These are phyloP conservation scores for Tylopilus plumbeoviolaceoides DNA, from an alignment of 768 basidiomycete genomes.

Conservation along the genomic window DNA sequence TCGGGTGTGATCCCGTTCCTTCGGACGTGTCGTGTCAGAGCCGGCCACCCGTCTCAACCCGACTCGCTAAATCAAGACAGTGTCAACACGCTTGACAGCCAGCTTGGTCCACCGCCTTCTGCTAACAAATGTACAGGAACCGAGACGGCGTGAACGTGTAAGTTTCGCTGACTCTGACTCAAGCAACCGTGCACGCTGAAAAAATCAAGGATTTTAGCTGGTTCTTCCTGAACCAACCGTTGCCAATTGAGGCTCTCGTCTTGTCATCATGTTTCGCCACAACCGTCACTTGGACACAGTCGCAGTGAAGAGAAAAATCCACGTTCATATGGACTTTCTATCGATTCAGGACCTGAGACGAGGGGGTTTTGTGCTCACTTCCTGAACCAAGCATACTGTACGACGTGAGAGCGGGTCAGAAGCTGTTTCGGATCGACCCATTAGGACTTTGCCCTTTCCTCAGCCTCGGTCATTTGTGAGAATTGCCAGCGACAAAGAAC, in stretches of 20 bases:
- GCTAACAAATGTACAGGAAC: neutral
- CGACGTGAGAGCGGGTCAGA: conserved; percentile 7
- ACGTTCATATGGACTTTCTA: conserved; percentile 12
- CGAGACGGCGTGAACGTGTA: neutral
- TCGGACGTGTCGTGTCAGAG: neutral
- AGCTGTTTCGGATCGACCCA: conserved; percentile 11
- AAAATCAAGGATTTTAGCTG: neutral
- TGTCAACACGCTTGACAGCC: neutral
- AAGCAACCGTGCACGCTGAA: no score
- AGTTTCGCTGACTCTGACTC: neutral
- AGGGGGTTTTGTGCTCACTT: neutral
- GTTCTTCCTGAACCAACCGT: neutral
- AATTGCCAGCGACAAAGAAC: conserved; percentile 1
- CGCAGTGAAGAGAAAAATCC: neutral
- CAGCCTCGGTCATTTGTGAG: neutral
- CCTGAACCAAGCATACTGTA: neutral
- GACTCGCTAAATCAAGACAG: neutral
- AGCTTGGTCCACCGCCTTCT: neutral
- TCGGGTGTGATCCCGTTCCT: neutral
- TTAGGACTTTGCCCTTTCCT: neutral
- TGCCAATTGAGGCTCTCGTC: neutral
- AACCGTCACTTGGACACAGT: neutral
- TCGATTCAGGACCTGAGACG: conserved; percentile 1
- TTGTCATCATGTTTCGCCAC: neutral
- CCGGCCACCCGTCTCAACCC: neutral